Percentiles rank a stretch among this genome's conserved stretches.
These are phyloP conservation scores for Cyberlindnera maclurae DNA, from an alignment of 805 yeast genomes.

Conservation along the genomic window DNA sequence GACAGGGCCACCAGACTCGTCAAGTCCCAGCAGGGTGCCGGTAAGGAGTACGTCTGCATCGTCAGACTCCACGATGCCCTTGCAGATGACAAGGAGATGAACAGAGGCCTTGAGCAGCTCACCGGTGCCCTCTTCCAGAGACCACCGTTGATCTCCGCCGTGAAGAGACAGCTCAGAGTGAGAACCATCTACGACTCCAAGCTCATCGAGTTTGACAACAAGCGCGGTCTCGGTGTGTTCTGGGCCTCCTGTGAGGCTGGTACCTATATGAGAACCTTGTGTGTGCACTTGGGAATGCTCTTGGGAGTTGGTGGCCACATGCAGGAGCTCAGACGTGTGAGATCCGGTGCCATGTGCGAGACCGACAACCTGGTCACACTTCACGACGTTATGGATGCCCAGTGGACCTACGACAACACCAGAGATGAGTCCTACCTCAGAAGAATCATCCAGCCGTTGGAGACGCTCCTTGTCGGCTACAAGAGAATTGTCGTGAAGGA, in stretches of 20 bases:
- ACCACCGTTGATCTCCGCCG: conserved; percentile 98
- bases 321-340: conserved; percentile 99
- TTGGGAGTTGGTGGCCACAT: conserved; percentile 99
- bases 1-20: conserved; percentile 98
- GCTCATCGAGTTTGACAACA: conserved; percentile 91
- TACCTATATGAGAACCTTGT: conserved; percentile 97
- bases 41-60: conserved; percentile 98
- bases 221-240: conserved; percentile 94
- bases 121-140: conserved; percentile 99
- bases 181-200: conserved; percentile 96
- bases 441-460: conserved; percentile 90
- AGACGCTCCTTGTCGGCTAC: conserved; percentile 87
- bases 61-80: conserved; percentile 92
- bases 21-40: conserved; percentile 99
- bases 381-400: conserved; percentile 97
- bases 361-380: conserved; percentile 87
- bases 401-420: conserved; percentile 94
- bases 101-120: conserved; percentile 81
- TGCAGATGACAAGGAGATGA: conserved; percentile 83
- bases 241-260: conserved; percentile 99
- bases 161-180: conserved; percentile 96
- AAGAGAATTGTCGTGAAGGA: conserved; percentile 93
- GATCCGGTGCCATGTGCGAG: conserved; percentile 94
- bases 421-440: conserved; percentile 95
- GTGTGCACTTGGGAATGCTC: conserved; percentile 98